Evolutionary conservation across 306 rosid species (phyloP).

Genomic region (Lathyrus oleraceus): DNA sequence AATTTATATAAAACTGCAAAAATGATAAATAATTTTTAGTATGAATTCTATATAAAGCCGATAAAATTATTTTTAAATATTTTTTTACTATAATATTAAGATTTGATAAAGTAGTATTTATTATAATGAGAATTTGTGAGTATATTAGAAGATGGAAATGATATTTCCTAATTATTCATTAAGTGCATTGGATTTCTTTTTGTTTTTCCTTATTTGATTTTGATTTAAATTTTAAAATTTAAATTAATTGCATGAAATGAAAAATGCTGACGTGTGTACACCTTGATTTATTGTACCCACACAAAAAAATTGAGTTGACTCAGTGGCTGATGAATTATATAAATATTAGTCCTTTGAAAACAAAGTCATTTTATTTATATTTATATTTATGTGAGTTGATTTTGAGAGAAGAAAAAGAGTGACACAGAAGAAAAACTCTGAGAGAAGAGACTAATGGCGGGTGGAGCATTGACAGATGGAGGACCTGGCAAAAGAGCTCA

Average conservation of each 20-base stretch:
- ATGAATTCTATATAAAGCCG: too few species aligned
- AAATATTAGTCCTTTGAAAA: not conserved
- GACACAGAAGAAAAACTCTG: not conserved
- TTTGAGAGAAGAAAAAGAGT: not conserved
- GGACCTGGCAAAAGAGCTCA: conserved; percentile 65
- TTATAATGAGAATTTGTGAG: too few species aligned
- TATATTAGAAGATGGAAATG: too few species aligned
- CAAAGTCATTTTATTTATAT: not conserved
- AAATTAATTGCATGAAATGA: not conserved
- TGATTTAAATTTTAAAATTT: not conserved
- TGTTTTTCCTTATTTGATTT: not conserved
- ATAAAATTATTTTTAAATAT: too few species aligned
- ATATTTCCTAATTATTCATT: too few species aligned
- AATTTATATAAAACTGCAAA: too few species aligned
- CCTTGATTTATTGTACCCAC: too few species aligned
- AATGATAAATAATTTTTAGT: too few species aligned
- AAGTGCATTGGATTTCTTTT: not conserved
- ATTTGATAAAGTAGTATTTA: too few species aligned
- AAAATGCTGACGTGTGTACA: not conserved
- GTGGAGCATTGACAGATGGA: conserved; percentile 53
- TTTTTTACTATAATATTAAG: too few species aligned
- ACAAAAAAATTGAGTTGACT: not conserved
- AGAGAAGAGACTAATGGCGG: conserved; percentile 3
- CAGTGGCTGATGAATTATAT: not conserved
- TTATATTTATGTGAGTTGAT: not conserved